Conservation (phyloP, 345 rosid species). For the Lagerstroemia speciosa region DNA sequence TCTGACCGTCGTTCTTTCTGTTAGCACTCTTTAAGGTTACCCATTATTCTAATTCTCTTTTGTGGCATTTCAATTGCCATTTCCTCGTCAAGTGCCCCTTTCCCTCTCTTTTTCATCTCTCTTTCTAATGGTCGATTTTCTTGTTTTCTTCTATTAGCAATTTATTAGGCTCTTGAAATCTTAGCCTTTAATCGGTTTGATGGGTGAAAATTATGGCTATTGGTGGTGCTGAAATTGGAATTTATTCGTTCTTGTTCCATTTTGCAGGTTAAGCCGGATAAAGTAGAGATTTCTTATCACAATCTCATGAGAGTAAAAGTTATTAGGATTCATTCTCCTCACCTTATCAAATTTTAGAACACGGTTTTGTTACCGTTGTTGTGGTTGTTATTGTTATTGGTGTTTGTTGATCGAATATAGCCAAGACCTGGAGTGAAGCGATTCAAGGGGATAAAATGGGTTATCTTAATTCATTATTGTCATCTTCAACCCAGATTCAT, state of each 20-base stretch:
- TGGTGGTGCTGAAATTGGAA: background rate
- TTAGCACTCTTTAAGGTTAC: background rate
- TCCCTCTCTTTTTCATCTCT: background rate
- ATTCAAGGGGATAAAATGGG: slow-evolving; percentile 36
- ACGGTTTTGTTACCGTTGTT: background rate
- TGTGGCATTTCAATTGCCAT: background rate
- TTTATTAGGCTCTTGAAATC: background rate
- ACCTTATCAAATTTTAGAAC: background rate
- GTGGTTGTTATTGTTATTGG: background rate
- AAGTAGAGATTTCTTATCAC: background rate
- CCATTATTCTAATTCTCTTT: background rate
- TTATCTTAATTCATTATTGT: slow-evolving; percentile 67
- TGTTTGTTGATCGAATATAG: background rate
- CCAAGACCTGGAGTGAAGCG: background rate
- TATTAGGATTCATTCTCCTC: background rate
- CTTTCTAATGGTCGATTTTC: background rate
- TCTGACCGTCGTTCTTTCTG: background rate
- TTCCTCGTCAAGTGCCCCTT: background rate
- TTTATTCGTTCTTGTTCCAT: background rate
- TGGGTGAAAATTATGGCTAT: background rate
- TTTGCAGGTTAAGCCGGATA: slow-evolving; percentile 9
- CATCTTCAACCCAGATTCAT: slow-evolving; percentile 65
- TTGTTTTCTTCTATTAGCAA: background rate
- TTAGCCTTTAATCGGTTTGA: background rate
- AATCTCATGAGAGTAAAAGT: slow-evolving; percentile 7